Evolutionary conservation across 192 early-diverging fungal genomes (phyloP).

Genomic region (Linnemannia hyalina): DNA sequence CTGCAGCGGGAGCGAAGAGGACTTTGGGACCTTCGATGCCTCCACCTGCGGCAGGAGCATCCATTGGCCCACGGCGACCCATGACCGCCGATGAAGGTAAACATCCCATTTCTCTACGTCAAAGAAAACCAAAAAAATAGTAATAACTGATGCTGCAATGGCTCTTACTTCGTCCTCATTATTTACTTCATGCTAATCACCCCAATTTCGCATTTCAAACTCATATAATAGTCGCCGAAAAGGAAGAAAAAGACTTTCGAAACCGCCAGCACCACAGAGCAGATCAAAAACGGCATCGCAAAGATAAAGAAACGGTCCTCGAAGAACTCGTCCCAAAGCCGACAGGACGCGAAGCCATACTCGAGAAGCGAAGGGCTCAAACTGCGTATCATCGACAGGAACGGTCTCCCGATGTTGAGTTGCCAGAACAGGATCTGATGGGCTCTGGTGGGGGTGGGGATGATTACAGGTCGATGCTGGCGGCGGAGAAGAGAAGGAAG

Average conservation of each 20-base stretch:
- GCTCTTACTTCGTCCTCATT: background rate
- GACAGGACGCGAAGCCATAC: constrained; percentile 71
- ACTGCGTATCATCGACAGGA: constrained; percentile 74
- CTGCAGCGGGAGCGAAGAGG: constrained; percentile 16
- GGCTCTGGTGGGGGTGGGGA: constrained; percentile 69
- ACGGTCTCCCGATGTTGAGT: constrained; percentile 71
- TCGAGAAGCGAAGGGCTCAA: constrained; percentile 72
- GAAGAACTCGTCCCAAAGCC: constrained; percentile 79
- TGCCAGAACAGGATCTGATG: constrained; percentile 74
- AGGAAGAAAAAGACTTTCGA: constrained; percentile 62
- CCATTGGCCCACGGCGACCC: constrained; percentile 10
- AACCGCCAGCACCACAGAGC: constrained; percentile 49
- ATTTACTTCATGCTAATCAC: background rate
- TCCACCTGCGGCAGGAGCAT: background rate
- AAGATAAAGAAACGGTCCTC: constrained; percentile 65
- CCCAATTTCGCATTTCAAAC: background rate
- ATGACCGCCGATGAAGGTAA: constrained; percentile 50
- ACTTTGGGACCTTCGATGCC: constrained; percentile 29
- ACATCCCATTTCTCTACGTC: no score
- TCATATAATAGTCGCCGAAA: constrained; percentile 45
- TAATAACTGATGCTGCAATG: background rate
- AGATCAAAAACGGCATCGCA: constrained; percentile 57
- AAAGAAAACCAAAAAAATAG: no score
- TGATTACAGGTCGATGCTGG: constrained; percentile 59
- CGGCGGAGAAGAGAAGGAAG: constrained; percentile 24